Evolutionary conservation across 441 rosid species (phyloP).

Genomic region (Melastoma candidum): DNA sequence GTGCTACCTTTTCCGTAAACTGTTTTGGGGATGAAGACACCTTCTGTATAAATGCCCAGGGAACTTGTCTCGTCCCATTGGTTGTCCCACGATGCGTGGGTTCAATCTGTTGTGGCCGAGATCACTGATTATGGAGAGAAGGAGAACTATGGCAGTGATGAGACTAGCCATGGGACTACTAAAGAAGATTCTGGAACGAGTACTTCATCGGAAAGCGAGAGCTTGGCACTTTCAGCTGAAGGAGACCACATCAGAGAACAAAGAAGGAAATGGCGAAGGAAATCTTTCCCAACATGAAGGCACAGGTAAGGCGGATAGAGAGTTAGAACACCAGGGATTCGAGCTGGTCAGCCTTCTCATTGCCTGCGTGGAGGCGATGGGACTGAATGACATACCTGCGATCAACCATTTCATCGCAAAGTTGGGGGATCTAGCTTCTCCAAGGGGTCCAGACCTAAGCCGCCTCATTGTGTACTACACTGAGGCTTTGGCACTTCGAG

Average conservation of each 20-base stretch:
- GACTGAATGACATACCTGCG: constrained; percentile 47
- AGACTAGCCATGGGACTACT: constrained; percentile 44
- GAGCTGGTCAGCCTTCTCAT: constrained; percentile 69
- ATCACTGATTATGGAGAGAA: constrained; percentile 61
- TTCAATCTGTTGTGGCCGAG: constrained; percentile 60
- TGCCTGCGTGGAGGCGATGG: constrained; percentile 77
- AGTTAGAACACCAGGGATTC: constrained; percentile 43
- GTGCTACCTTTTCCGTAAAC: constrained; percentile 58
- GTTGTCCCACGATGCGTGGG: constrained; percentile 63
- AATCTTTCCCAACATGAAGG: constrained; percentile 32
- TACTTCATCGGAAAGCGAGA: constrained; percentile 61
- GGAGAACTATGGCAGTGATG: constrained; percentile 21
- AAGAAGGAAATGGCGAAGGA: constrained; percentile 44
- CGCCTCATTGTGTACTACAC: constrained; percentile 70
- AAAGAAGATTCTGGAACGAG: constrained; percentile 77
- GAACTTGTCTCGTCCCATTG: constrained; percentile 60
- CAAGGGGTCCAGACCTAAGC: constrained; percentile 52
- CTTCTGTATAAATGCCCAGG: constrained; percentile 53
- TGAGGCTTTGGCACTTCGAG: constrained; percentile 76
- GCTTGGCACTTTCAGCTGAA: constrained; percentile 38
- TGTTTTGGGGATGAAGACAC: constrained; percentile 68
- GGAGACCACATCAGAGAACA: constrained; percentile 36
- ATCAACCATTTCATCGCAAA: constrained; percentile 58
- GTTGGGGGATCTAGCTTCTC: constrained; percentile 76
- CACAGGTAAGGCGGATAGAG: constrained; percentile 21